Evolutionary conservation across 2,329 filamentous ascomycete species (phyloP).

Genomic region (Shiraia bambusicola): DNA sequence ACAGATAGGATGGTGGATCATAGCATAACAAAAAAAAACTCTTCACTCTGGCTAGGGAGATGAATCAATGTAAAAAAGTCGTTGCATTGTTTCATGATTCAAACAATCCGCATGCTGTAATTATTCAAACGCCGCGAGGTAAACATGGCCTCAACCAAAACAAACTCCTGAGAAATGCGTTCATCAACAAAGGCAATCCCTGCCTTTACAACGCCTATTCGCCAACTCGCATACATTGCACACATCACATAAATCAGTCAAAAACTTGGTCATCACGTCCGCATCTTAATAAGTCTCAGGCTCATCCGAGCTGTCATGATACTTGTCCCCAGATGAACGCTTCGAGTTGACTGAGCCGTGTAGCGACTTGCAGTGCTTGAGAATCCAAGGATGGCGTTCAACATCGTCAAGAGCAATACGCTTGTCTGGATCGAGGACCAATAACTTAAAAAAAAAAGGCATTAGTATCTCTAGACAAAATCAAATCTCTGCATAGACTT

Average conservation of each 20-base stretch:
- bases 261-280: constrained; percentile 3
- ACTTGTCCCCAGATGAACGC: constrained; percentile 32
- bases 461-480: no score
- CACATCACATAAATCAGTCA: constrained; percentile 14
- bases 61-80: constrained; percentile 2
- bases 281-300: constrained; percentile 19
- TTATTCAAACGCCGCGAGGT: constrained; percentile 5
- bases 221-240: constrained; percentile 17
- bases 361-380: constrained; percentile 76
- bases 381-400: constrained; percentile 89
- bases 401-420: constrained; percentile 87
- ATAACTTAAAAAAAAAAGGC: constrained; percentile 49
- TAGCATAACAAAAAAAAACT: constrained; percentile 7
- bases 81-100: constrained; percentile 18
- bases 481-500: no score
- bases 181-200: neutral
- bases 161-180: constrained; percentile 16
- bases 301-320: constrained; percentile 27
- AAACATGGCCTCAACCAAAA: neutral
- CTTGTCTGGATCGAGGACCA: constrained; percentile 93
- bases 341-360: constrained; percentile 30
- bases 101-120: constrained; percentile 9
- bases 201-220: constrained; percentile 10
- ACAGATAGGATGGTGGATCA: constrained; percentile 3
- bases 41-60: constrained; percentile 14